A percentile compares a stretch with the other conserved stretches of the same genome.
These are phyloP conservation scores for Rhizomucor pusillus DNA, from an alignment of 371 early-diverging fungal genomes.

Conservation along the genomic window DNA sequence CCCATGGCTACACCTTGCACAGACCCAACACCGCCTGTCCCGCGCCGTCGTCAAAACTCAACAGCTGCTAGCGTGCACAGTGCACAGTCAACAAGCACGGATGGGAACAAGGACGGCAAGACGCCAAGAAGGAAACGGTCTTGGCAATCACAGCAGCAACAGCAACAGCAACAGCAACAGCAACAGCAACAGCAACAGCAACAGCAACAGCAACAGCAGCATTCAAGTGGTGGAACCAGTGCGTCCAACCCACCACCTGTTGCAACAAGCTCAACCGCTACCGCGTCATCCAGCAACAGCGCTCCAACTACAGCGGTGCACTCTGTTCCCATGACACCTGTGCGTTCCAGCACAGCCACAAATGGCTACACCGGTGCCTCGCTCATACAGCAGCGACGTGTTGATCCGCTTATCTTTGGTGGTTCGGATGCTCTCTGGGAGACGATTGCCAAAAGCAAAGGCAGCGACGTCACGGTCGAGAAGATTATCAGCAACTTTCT, in stretches of 20 bases:
- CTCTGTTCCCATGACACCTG: slow-evolving; percentile 23
- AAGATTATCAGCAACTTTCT: slow-evolving; percentile 45
- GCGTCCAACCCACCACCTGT: neutral
- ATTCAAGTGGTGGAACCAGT: neutral
- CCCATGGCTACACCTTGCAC: slow-evolving; percentile 1
- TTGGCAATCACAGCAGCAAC: slow-evolving; percentile 10
- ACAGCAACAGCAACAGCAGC: neutral
- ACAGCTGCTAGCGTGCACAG: slow-evolving; percentile 14
- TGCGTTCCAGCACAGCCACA: slow-evolving; percentile 24
- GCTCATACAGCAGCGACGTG: slow-evolving; percentile 31
- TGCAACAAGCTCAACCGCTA: slow-evolving; percentile 14
- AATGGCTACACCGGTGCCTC: slow-evolving; percentile 17
- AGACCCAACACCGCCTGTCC: slow-evolving; percentile 2
- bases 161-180: slow-evolving; percentile 4
- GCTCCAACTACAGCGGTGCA: too few species aligned
- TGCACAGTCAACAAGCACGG: slow-evolving; percentile 13
- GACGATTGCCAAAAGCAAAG: slow-evolving; percentile 32
- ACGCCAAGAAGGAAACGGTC: neutral
- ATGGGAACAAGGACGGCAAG: slow-evolving; percentile 1
- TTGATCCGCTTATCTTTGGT: slow-evolving; percentile 41
- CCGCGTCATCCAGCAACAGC: slow-evolving; percentile 11
- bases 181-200: neutral
- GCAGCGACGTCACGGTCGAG: slow-evolving; percentile 38
- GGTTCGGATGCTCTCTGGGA: slow-evolving; percentile 49
- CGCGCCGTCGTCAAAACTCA: slow-evolving; percentile 14